phyloP scores from a whole-genome alignment of 2,329 filamentous ascomycete genomes.

The Fusarium odoratissimum region DNA sequence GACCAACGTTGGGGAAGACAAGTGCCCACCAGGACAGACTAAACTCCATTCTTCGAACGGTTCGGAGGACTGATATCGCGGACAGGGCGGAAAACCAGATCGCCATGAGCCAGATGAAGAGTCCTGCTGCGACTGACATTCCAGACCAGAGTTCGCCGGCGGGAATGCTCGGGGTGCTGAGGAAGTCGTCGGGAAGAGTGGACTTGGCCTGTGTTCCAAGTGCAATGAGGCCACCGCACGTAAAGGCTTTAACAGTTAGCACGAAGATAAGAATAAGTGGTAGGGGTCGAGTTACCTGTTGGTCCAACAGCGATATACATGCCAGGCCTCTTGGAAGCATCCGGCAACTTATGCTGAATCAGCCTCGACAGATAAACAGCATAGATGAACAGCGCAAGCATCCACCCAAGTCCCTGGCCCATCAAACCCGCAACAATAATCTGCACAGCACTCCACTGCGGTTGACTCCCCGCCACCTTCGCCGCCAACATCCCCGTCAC shows the following conservation, averaged over 20 bases:
- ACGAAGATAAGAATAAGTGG: too few relatives aligned
- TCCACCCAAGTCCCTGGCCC: constrained; percentile 21
- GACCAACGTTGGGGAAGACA: constrained; percentile 23
- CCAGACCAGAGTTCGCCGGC: constrained; percentile 18
- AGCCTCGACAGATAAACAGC: constrained; percentile 19
- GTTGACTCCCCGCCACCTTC: constrained; percentile 6
- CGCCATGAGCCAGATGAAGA: constrained; percentile 24
- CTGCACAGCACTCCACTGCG: constrained; percentile 15
- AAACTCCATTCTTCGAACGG: not conserved
- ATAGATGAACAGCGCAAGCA: constrained; percentile 26
- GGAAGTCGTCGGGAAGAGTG: not conserved
- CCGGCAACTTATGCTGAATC: constrained; percentile 15
- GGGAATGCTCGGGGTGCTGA: not conserved
- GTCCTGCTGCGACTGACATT: constrained; percentile 1
- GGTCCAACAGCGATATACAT: constrained; percentile 27
- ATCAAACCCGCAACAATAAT: constrained; percentile 22
- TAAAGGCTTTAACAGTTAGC: not conserved
- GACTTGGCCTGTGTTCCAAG: constrained; percentile 20
- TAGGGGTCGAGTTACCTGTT: too few relatives aligned
- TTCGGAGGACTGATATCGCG: not conserved
- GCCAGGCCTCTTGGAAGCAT: not conserved
- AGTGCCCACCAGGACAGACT: constrained; percentile 20
- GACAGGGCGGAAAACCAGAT: constrained; percentile 21
- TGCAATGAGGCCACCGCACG: constrained; percentile 2
- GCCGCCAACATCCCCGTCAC: constrained; percentile 22